Conservation (phyloP, 371 early-diverging fungal species). For the Vittaforma corneae region DNA sequence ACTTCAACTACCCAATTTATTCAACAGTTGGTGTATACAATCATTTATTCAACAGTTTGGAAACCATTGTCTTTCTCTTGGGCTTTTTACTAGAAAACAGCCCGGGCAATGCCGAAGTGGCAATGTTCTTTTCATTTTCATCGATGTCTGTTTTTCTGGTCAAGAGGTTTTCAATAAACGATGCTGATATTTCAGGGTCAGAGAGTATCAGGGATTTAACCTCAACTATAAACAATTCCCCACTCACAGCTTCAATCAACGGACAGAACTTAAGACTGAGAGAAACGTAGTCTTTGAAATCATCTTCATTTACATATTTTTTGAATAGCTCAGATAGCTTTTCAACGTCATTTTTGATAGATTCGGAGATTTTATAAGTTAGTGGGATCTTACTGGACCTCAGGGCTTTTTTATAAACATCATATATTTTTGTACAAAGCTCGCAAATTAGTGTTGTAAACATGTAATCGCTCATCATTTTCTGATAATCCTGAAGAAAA, state of each 20-base stretch:
- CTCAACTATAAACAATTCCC: slow-evolving; percentile 49
- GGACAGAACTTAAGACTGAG: slow-evolving; percentile 42
- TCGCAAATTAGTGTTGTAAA: slow-evolving; percentile 52
- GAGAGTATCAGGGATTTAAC: slow-evolving; percentile 35
- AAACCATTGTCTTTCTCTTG: too few species aligned
- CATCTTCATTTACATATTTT: slow-evolving; percentile 40
- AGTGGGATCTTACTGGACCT: slow-evolving; percentile 40
- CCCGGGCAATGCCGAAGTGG: too few species aligned
- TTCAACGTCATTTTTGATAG: slow-evolving; percentile 43
- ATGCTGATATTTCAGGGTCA: slow-evolving; percentile 33
- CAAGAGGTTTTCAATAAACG: slow-evolving; percentile 37
- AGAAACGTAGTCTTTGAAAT: slow-evolving; percentile 25
- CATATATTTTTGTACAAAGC: slow-evolving; percentile 24
- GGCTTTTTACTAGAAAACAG: too few species aligned
- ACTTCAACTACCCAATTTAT: too few species aligned
- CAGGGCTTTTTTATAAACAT: slow-evolving; percentile 48
- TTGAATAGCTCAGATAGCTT: slow-evolving; percentile 35
- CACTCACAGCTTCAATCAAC: slow-evolving; percentile 44
- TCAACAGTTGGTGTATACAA: too few species aligned
- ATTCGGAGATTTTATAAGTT: slow-evolving; percentile 12
- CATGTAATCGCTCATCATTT: slow-evolving; percentile 55
- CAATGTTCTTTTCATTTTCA: slow-evolving; percentile 41
- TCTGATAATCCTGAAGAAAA: slow-evolving; percentile 56
- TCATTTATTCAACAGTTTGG: too few species aligned
- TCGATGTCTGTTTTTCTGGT: slow-evolving; percentile 36